These are phyloP conservation scores for Coemansia sp. DNA, from an alignment of 192 early-diverging fungal genomes.

Conservation along the genomic window DNA sequence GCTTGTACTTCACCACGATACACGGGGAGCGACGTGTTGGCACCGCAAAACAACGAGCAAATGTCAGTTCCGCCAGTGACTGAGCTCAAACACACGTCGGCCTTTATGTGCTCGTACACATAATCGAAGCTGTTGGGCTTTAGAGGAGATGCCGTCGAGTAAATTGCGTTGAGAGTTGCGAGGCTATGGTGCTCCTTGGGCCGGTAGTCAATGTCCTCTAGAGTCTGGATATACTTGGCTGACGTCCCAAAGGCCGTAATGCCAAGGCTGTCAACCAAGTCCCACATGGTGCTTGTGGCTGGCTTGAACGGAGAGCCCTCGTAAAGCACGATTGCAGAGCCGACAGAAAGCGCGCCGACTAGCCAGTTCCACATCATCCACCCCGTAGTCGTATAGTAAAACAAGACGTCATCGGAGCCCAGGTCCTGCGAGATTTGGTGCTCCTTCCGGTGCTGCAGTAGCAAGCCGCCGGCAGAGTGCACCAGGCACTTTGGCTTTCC, in stretches of 20 bases:
- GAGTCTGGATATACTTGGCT: constrained; percentile 93
- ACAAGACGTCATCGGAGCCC: constrained; percentile 73
- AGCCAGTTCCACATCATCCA: constrained; percentile 99
- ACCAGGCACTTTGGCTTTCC: constrained; percentile 97
- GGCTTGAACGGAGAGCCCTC: constrained; percentile 96
- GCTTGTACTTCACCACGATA: constrained; percentile 95
- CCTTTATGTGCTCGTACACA: constrained; percentile 85
- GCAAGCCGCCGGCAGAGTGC: constrained; percentile 87
- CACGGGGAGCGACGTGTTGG: constrained; percentile 87
- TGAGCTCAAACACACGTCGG: constrained; percentile 85
- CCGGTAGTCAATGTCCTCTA: constrained; percentile 74
- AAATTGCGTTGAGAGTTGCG: constrained; percentile 71
- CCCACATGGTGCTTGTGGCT: constrained; percentile 73
- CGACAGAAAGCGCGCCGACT: constrained; percentile 76
- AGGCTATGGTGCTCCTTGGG: constrained; percentile 71
- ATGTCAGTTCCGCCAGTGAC: constrained; percentile 99
- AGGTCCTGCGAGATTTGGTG: constrained; percentile 88
- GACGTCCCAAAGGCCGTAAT: constrained; percentile 93
- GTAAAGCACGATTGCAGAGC: constrained; percentile 82
- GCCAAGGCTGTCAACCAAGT: constrained; percentile 72
- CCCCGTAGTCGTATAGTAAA: constrained; percentile 91
- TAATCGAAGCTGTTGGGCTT: constrained; percentile 93
- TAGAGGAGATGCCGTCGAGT: constrained; percentile 94
- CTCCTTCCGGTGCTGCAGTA: constrained; percentile 95
- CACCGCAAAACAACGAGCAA: constrained; percentile 92